These are phyloP conservation scores for Cytospora leucostoma DNA, from an alignment of 2,329 filamentous ascomycete species.

Conservation along the genomic window DNA sequence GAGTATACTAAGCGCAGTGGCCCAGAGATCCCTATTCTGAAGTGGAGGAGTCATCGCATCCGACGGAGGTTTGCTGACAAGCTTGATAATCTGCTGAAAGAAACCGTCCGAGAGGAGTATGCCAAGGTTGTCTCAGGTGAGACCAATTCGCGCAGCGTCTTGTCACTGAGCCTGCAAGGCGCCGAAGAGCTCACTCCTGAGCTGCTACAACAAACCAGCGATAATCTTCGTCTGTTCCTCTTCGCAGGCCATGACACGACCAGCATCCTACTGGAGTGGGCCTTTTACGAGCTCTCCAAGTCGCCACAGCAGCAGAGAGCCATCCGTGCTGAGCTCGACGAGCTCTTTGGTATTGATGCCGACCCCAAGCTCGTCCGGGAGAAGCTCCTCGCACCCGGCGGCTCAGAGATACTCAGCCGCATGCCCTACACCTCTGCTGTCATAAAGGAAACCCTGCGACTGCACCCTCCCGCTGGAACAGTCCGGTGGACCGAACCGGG, in stretches of 20 bases:
- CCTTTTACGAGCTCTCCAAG: slow-evolving; percentile 40
- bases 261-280: slow-evolving; percentile 40
- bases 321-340: slow-evolving; percentile 40
- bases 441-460: slow-evolving; percentile 24
- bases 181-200: slow-evolving; percentile 33
- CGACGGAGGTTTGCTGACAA: slow-evolving; percentile 8
- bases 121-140: slow-evolving; percentile 2
- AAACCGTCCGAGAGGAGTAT: slow-evolving; percentile 16
- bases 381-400: slow-evolving; percentile 34
- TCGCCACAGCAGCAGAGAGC: slow-evolving; percentile 35
- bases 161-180: slow-evolving; percentile 39
- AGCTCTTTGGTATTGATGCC: slow-evolving; percentile 37
- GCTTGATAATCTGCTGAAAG: slow-evolving; percentile 21
- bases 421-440: slow-evolving; percentile 33
- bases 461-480: slow-evolving; percentile 34
- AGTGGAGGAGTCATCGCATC: slow-evolving; percentile 12
- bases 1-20: background rate
- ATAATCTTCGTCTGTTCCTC: slow-evolving; percentile 43
- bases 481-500: slow-evolving; percentile 35
- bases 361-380: slow-evolving; percentile 33
- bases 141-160: slow-evolving; percentile 35
- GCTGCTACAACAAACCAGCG: slow-evolving; percentile 36
- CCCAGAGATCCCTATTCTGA: background rate
- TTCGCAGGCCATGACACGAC: slow-evolving; percentile 47
- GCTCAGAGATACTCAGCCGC: slow-evolving; percentile 36